phyloP scores from a whole-genome alignment of 805 yeast genomes.

The Metschnikowia borealis region DNA sequence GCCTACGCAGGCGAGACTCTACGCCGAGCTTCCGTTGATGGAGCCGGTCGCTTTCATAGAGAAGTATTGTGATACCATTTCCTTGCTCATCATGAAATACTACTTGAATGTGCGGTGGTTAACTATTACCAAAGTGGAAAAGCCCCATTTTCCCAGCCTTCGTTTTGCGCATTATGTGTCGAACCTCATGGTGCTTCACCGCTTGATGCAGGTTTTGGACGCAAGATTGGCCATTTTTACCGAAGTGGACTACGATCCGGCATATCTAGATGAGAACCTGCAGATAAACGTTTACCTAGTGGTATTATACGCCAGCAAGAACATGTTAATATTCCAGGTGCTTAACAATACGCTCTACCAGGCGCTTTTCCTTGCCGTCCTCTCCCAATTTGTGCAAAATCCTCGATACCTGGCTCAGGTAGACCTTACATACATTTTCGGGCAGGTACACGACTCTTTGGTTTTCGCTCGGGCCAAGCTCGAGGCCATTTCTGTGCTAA shows the following conservation, averaged over 20 bases:
- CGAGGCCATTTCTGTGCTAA: slow-evolving; percentile 4
- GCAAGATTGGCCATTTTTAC: slow-evolving; percentile 2
- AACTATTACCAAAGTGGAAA: slow-evolving; percentile 14
- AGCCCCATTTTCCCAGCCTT: slow-evolving; percentile 15
- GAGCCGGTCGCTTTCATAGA: slow-evolving; percentile 8
- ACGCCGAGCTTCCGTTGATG: slow-evolving; percentile 5
- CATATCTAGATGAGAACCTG: not conserved
- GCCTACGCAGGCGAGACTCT: slow-evolving; percentile 8
- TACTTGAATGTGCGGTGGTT: slow-evolving; percentile 14
- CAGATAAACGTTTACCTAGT: not conserved
- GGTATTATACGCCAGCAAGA: slow-evolving; percentile 5
- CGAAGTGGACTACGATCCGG: not conserved
- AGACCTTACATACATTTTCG: slow-evolving; percentile 10
- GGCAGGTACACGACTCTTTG: slow-evolving; percentile 8
- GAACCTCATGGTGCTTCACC: slow-evolving; percentile 13
- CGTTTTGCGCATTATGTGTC: slow-evolving; percentile 16
- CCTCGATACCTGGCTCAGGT: slow-evolving; percentile 1
- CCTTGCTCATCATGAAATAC: slow-evolving; percentile 8
- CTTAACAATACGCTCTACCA: slow-evolving; percentile 9
- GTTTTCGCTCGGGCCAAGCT: slow-evolving; percentile 6
- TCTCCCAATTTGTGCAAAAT: slow-evolving; percentile 11
- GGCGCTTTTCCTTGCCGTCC: slow-evolving; percentile 14
- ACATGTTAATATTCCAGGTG: slow-evolving; percentile 7
- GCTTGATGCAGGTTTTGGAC: slow-evolving; percentile 13
- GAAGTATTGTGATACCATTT: slow-evolving; percentile 7